phyloP scores from a whole-genome alignment of 1,139 yeast species.

The Pichia sp. region DNA sequence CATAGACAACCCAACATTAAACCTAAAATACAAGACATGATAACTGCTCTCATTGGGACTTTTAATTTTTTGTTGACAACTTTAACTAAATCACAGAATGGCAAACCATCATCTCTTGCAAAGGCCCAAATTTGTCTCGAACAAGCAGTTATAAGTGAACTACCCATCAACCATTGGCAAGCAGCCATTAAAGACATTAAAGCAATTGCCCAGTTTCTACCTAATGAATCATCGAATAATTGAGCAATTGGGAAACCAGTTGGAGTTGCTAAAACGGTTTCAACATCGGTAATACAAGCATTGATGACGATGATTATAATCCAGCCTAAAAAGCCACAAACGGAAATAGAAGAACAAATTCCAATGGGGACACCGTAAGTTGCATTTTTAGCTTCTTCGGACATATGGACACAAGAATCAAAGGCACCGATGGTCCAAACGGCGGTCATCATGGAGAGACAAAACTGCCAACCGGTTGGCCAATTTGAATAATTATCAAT shows the following conservation, averaged over 20 bases:
- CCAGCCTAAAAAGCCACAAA: slow-evolving; percentile 60
- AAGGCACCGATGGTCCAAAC: slow-evolving; percentile 64
- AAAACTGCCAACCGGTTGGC: slow-evolving; percentile 62
- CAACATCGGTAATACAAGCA: slow-evolving; percentile 52
- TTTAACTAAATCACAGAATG: slow-evolving; percentile 42
- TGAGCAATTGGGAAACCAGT: slow-evolving; percentile 61
- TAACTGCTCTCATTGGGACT: slow-evolving; percentile 58
- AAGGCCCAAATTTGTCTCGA: slow-evolving; percentile 50
- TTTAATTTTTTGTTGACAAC: slow-evolving; percentile 45
- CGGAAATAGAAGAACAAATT: slow-evolving; percentile 47
- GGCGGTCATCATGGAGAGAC: slow-evolving; percentile 57
- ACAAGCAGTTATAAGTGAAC: slow-evolving; percentile 45
- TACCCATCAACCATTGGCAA: slow-evolving; percentile 65
- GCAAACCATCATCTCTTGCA: slow-evolving; percentile 47
- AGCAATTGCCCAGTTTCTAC: slow-evolving; percentile 64
- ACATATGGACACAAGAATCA: slow-evolving; percentile 67
- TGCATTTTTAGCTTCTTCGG: slow-evolving; percentile 67
- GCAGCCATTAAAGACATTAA: slow-evolving; percentile 54
- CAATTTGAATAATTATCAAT: slow-evolving; percentile 51
- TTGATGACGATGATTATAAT: slow-evolving; percentile 46
- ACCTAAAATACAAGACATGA: slow-evolving; percentile 43
- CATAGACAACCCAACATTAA: slow-evolving; percentile 51
- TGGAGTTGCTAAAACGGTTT: slow-evolving; percentile 35
- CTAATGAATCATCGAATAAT: slow-evolving; percentile 56
- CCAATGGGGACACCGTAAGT: slow-evolving; percentile 64